Evolutionary conservation across 768 basidiomycete species (phyloP), one percentile per base, ranked within the genome.

Genomic region (Ephemerocybe angulata): DNA sequence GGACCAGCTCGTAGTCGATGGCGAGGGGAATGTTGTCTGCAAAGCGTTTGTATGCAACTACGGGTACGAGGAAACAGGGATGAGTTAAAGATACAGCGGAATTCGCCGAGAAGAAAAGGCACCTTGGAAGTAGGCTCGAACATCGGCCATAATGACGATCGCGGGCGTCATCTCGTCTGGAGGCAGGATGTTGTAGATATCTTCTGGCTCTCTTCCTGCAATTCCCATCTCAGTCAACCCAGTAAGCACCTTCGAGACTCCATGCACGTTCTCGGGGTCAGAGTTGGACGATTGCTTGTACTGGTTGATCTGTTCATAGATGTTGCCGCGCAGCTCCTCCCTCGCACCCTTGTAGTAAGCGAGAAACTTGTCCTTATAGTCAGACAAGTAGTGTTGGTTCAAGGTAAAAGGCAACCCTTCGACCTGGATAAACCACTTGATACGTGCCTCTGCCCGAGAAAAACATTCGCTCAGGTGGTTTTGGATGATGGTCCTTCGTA

Each of bases 121-220:
- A 86, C 88, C 87, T 75, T 88, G 85, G 65, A 88, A 89, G 59
- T 89, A 88, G 0, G 84, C 87, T 4, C 85, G 74, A 1, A 88
- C 85, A 53, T 83, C 78, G 0, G 85, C 85, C 86, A 90, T 88
- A 60, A 89, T 86, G 3, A 67, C 60, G 17, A 89, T 59, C 0
- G 83, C 83, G 0, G 78, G 75, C 33, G 83, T 84, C 72, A 75
- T 77, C 2, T 68, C 68, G 55, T 87, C 84, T 0, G 72, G 54
- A 0, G 80, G 76, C 3, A 84, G 70, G 0, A 88, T 60, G 59
- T 75, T 82, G 0, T 75, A 59, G 0, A 88, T 58, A 51, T 84
- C 80, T 3, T 67, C 66, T 0, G 74, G 64, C 33, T 71, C 67
- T 25, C 75, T 61, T 2, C 69, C 73, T 0, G 55, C 11, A 12